These are phyloP conservation scores for Umbelopsis isabellina DNA, from an alignment of 192 early-diverging fungal genomes.

Conservation along the genomic window DNA sequence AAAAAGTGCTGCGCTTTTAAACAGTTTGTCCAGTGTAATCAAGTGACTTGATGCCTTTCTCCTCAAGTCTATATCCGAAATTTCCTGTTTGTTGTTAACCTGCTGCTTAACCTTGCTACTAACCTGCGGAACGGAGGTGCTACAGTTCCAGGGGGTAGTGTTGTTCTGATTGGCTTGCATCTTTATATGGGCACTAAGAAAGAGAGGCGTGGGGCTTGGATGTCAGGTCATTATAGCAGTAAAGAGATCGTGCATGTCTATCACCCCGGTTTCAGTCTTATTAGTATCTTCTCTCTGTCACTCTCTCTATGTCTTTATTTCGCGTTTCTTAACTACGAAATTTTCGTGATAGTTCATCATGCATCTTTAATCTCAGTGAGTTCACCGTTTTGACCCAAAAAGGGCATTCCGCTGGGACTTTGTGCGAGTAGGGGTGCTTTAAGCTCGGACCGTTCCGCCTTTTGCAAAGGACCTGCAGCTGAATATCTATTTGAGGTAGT, in stretches of 20 bases:
- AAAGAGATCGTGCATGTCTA: too few relatives aligned
- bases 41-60: slow-evolving; percentile 14
- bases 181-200: too few relatives aligned
- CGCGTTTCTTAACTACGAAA: neutral
- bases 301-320: neutral
- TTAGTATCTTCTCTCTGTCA: neutral
- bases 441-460: too few relatives aligned
- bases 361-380: neutral
- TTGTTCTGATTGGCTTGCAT: neutral
- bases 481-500: too few relatives aligned
- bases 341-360: neutral
- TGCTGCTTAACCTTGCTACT: neutral
- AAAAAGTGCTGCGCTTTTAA: neutral
- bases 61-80: slow-evolving; percentile 15
- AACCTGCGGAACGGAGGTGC: slow-evolving; percentile 10
- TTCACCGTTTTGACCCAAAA: neutral
- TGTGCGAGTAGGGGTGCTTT: too few relatives aligned
- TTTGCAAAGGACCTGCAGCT: too few relatives aligned
- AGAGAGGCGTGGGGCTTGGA: too few relatives aligned
- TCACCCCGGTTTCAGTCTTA: neutral
- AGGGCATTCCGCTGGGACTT: neutral
- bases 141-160: neutral
- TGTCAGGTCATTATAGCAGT: too few relatives aligned
- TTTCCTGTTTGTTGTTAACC: slow-evolving; percentile 20
- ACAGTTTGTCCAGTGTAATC: neutral